Percentiles rank a stretch among this genome's conserved stretches.
Evolutionary conservation across 441 rosid genomes (phyloP).

Genomic region (Brassica hybrid): DNA sequence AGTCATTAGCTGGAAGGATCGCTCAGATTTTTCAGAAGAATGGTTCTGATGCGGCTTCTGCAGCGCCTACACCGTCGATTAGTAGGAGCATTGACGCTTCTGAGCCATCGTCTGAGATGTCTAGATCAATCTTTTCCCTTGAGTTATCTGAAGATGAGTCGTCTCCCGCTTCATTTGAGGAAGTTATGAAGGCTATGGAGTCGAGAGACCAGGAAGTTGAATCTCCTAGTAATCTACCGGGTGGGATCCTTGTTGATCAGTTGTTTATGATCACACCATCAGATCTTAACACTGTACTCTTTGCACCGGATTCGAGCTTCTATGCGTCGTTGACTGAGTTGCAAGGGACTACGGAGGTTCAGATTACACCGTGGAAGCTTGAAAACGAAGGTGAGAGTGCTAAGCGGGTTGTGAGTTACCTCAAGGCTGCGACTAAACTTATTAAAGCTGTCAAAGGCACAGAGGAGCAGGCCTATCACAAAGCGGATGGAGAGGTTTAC

Average conservation of each 20-base stretch:
- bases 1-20: constrained; percentile 65
- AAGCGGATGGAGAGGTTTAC: constrained; percentile 79
- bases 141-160: constrained; percentile 58
- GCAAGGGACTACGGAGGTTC: constrained; percentile 85
- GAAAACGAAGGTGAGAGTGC: constrained; percentile 61
- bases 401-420: constrained; percentile 70
- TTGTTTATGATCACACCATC: constrained; percentile 61
- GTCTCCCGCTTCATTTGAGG: constrained; percentile 62
- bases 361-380: constrained; percentile 74
- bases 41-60: constrained; percentile 49
- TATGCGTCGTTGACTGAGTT: constrained; percentile 57
- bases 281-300: constrained; percentile 70
- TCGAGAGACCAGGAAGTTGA: constrained; percentile 69
- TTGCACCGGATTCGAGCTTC: constrained; percentile 76
- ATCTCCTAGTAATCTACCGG: constrained; percentile 72
- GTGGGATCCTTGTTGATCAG: constrained; percentile 86
- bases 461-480: constrained; percentile 84
- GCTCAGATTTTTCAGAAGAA: constrained; percentile 84
- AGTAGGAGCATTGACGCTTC: constrained; percentile 54
- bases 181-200: constrained; percentile 66
- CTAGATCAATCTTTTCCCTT: constrained; percentile 45
- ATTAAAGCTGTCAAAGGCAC: constrained; percentile 83
- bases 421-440: constrained; percentile 81
- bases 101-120: constrained; percentile 54
- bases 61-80: constrained; percentile 36